A percentile compares a stretch with the other conserved stretches of the same genome.
phyloP scores from a whole-genome alignment of 805 yeast species.

The Ogataea henricii region DNA sequence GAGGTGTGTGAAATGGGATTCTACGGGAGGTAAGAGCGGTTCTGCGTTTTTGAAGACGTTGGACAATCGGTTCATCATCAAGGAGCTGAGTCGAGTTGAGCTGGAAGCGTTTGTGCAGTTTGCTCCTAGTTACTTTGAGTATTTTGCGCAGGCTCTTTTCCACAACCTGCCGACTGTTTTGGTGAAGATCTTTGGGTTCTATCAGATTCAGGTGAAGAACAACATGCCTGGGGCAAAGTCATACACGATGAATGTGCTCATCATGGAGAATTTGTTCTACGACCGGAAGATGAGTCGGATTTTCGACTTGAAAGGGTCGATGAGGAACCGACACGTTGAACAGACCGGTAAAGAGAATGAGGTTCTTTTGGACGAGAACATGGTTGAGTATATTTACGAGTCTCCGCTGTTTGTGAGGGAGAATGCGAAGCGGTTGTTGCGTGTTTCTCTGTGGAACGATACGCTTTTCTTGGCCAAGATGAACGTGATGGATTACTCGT shows the following conservation, averaged over 20 bases:
- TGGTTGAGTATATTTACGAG: slow-evolving; percentile 97
- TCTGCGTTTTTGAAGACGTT: slow-evolving; percentile 89
- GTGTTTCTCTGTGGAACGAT: slow-evolving; percentile 94
- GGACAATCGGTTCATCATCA: slow-evolving; percentile 86
- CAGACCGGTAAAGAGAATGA: slow-evolving; percentile 96
- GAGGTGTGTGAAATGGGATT: slow-evolving; percentile 93
- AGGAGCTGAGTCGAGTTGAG: slow-evolving; percentile 85
- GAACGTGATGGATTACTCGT: slow-evolving; percentile 98
- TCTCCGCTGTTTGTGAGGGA: slow-evolving; percentile 93
- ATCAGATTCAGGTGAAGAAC: slow-evolving; percentile 87
- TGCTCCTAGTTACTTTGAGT: slow-evolving; percentile 96
- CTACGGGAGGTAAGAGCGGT: slow-evolving; percentile 96
- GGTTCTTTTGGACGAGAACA: slow-evolving; percentile 91
- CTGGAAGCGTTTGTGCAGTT: slow-evolving; percentile 91
- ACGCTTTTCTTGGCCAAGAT: slow-evolving; percentile 90
- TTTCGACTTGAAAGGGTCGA: slow-evolving; percentile 95
- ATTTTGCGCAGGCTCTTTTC: slow-evolving; percentile 91
- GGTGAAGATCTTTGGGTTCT: slow-evolving; percentile 94
- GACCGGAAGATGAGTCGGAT: slow-evolving; percentile 79
- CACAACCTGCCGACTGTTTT: slow-evolving; percentile 93
- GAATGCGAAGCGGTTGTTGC: slow-evolving; percentile 78
- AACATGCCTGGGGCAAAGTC: slow-evolving; percentile 67
- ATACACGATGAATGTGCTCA: slow-evolving; percentile 84
- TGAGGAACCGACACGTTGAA: slow-evolving; percentile 95
- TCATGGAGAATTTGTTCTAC: slow-evolving; percentile 94